Conservation (phyloP, 2,329 filamentous ascomycete species). For the Fusarium sp. region DNA sequence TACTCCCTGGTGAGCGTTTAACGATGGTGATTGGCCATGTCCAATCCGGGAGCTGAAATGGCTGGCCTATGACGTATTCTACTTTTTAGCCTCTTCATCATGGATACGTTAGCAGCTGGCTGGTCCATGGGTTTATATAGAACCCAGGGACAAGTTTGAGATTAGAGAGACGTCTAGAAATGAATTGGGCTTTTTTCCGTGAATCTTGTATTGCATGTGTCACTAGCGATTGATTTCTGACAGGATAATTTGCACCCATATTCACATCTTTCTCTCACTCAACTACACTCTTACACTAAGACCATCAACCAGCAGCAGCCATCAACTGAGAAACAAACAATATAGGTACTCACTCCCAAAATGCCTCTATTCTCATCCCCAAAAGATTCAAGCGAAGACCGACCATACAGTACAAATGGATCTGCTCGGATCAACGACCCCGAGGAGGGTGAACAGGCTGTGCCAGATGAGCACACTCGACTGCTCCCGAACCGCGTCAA, state of each 20-base stretch:
- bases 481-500: constrained; percentile 75
- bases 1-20: constrained; percentile 12
- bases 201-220: constrained; percentile 6
- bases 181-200: neutral
- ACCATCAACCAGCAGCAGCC: neutral
- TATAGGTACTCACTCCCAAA: neutral
- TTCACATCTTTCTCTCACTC: neutral
- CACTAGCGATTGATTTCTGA: neutral
- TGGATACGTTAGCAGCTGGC: neutral
- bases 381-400: constrained; percentile 37
- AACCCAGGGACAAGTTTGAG: constrained; percentile 7
- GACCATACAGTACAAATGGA: constrained; percentile 21
- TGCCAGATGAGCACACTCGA: constrained; percentile 65
- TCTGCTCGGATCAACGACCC: neutral
- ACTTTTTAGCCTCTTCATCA: constrained; percentile 32
- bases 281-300: neutral
- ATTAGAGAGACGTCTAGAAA: neutral
- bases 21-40: constrained; percentile 28
- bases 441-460: constrained; percentile 41
- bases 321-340: neutral
- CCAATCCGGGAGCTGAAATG: constrained; percentile 2
- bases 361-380: constrained; percentile 49
- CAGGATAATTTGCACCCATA: neutral
- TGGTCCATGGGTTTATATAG: constrained; percentile 21
- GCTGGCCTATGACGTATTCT: constrained; percentile 39